Evolutionary conservation across 208 protist genomes (phyloP), one percentile per base, ranked within the genome.

Genomic region (Leishmania arabica): DNA sequence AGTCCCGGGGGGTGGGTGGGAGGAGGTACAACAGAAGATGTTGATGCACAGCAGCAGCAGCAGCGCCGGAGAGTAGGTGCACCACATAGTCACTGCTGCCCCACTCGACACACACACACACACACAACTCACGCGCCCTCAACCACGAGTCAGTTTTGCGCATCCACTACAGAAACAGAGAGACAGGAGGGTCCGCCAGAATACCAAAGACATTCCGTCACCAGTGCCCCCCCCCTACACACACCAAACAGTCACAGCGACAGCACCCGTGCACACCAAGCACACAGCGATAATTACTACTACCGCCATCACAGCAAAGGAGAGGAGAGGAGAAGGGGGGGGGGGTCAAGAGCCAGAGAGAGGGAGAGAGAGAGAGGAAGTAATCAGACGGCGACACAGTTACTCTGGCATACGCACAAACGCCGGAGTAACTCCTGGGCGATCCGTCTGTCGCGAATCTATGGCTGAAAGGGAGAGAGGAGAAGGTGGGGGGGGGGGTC

Each of bases 361-460:
- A 71, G 51, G 45, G 15, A 64, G 62, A n/a, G 34, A 34, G 34
- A 34, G 19, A 47, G 75, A 34, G 54, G 37, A 37, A 21, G 27
- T 17, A 13, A 21, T 66, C 62, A 31, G 62, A 40, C 62, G 9
- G 62, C 31, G 27, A 42, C 45, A 58, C 49, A 75, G 4, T 62
- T 47, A 62, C 71, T n/a, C 71, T 7, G 1, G 51, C 31, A 21
- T 45, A 75, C 9, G 7, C 7, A 53, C 68, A 47, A 54, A 19
- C 68, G 11, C 40, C 40, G 6, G 17, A 34, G 68, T 73, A 77
- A 8, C 45, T 49, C 42, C 45, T 21, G 8, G 37, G 47, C 31
- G 31, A 56, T 64, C 37, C 73, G 4, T 77, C 11, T 62, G 9
- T 77, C n/a, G 37, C 31, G n/a, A 77, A 64, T 77, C 73, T 77